Evolutionary conservation across 495 filamentous ascomycete genomes (phyloP).

Genomic region (Terfezia boudieri): DNA sequence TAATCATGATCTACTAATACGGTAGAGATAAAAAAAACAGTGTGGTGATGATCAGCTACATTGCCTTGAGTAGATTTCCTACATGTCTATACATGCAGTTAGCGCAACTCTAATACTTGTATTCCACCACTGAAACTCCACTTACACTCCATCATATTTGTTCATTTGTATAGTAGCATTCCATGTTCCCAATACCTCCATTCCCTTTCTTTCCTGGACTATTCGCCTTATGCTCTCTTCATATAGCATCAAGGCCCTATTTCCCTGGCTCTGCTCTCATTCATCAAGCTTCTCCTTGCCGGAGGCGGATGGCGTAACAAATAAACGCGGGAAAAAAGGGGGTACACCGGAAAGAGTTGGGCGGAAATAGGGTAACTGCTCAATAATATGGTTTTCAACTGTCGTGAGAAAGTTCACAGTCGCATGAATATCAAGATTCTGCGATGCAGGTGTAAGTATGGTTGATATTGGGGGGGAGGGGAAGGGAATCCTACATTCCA

Average conservation of each 20-base stretch:
- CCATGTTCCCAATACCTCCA: conserved; percentile 32
- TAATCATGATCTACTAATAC: too few relatives aligned
- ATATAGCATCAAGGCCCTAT: conserved; percentile 28
- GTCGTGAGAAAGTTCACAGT: conserved; percentile 22
- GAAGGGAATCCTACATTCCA: conserved; percentile 21
- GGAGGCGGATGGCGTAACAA: conserved; percentile 30
- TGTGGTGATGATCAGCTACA: conserved; percentile 27
- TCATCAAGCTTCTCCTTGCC: conserved; percentile 32
- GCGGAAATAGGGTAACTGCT: conserved; percentile 2
- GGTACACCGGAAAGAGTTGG: conserved; percentile 10
- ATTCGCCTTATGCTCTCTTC: conserved; percentile 25
- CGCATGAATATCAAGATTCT: conserved; percentile 19
- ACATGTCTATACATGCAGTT: conserved; percentile 17
- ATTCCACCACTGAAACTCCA: neutral
- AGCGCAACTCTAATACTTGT: neutral
- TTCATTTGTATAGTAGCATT: conserved; percentile 32
- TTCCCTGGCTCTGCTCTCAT: conserved; percentile 28
- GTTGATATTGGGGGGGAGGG: conserved; percentile 3
- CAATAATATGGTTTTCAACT: neutral
- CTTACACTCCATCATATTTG: conserved; percentile 28
- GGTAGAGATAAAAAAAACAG: too few relatives aligned
- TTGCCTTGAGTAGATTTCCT: conserved; percentile 32
- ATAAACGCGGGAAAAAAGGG: conserved; percentile 19
- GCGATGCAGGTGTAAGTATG: conserved; percentile 23
- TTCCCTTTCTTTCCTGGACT: conserved; percentile 19